These are phyloP conservation scores for Fusarium cyanostomum DNA, from an alignment of 2,329 filamentous ascomycete genomes.

Conservation along the genomic window DNA sequence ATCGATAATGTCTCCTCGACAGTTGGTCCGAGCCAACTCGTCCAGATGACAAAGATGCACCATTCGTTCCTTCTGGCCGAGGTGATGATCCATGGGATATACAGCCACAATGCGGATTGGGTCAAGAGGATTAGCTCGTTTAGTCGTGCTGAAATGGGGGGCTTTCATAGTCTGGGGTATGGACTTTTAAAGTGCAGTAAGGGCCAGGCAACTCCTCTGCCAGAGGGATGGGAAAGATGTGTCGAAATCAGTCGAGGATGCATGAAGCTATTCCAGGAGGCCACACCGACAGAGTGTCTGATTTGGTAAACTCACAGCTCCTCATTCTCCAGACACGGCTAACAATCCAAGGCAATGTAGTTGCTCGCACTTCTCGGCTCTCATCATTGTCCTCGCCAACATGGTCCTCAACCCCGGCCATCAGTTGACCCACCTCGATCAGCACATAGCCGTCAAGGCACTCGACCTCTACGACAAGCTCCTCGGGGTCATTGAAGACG, in stretches of 20 bases:
- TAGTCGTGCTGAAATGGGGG: conserved; percentile 39
- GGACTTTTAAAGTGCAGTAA: neutral
- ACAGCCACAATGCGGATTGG: conserved; percentile 51
- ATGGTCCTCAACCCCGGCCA: conserved; percentile 45
- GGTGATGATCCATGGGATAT: conserved; percentile 52
- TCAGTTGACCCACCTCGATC: conserved; percentile 39
- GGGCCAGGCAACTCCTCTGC: conserved; percentile 30
- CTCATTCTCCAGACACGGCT: neutral
- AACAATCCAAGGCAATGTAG: conserved; percentile 39
- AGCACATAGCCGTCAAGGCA: conserved; percentile 41
- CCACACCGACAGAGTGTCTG: conserved; percentile 45
- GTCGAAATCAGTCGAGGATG: conserved; percentile 48
- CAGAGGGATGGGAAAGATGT: conserved; percentile 47
- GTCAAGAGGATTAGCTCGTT: conserved; percentile 46
- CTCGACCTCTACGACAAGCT: conserved; percentile 44
- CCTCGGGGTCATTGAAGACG: conserved; percentile 30
- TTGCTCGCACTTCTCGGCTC: conserved; percentile 46
- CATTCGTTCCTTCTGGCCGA: conserved; percentile 50
- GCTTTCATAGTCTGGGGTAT: conserved; percentile 13
- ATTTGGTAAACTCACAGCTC: conserved; percentile 40
- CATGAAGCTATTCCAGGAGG: conserved; percentile 46
- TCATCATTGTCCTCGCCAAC: conserved; percentile 49
- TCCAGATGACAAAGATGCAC: conserved; percentile 51
- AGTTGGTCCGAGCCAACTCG: conserved; percentile 42
- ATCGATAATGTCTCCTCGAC: conserved; percentile 47